Base-by-base conservation (phyloP, 495 filamentous ascomycete genomes). In the Daldinia decipiens region DNA sequence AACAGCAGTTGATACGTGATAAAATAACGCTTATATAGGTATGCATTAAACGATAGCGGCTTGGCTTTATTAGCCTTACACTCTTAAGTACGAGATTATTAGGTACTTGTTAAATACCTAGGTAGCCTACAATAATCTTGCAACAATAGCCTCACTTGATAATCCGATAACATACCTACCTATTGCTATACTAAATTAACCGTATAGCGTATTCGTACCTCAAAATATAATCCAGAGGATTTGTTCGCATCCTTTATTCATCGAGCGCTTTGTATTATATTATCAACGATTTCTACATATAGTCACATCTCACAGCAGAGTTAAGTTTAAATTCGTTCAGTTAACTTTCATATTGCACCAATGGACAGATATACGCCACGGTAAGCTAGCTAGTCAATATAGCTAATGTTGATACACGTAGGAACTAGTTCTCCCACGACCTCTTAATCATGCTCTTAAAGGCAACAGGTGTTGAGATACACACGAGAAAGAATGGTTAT, bases 331-430 rank as follows among this genome's bases (percentile, higher is more conserved):
- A 9, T 47, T 47, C 7, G 4, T 53, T 24, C 12, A 65, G n/a
- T 36, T 55, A 36, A 56, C 38, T 38, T 40, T 57, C 38, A 36
- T 56, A 59, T 59, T 70, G 55, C 39, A 62, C 61, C 61, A 59
- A 56, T 39, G 47, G 36, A 55, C 27, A 32, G 27, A n/a, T n/a
- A n/a, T n/a, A 4, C 52, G 45, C 55, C 54, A 24, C 26, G 47
- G 38, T 47, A 60, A 32, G 52, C 29, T 36, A 65, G 51, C 66
- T 68, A 68, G 57, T 19, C 54, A 62, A 58, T 21, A 21, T 51
- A 53, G 26, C 51, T 40, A 12, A 52, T 47, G 21, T 38, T 65
- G 29, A 65, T 70, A 60, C 57, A 70, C 50, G 58, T 27, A 50
- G 61, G 60, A 59, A 70, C 45, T 26, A 17, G 29, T 38, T 24